A percentile compares a stretch with the other conserved stretches of the same genome.
These are phyloP conservation scores for Wickerhamomyces alni DNA, from an alignment of 805 yeast genomes.

Conservation along the genomic window DNA sequence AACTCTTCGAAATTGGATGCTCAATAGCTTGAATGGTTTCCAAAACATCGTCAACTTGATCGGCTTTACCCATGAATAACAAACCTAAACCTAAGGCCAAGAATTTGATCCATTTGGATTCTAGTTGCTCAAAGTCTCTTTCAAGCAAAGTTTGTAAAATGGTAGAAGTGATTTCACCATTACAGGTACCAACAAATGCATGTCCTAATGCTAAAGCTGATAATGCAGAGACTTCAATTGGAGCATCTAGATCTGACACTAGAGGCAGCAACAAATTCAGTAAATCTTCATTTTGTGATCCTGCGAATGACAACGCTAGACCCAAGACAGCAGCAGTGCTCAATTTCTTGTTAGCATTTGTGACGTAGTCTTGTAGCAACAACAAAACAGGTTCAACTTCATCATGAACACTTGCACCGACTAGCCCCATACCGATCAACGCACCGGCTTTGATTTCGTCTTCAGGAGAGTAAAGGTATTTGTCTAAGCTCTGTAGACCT, in stretches of 20 bases:
- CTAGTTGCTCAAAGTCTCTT: slow-evolving; percentile 69
- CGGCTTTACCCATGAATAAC: slow-evolving; percentile 88
- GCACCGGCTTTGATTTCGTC: slow-evolving; percentile 95
- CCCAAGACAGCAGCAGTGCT: slow-evolving; percentile 85
- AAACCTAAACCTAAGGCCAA: slow-evolving; percentile 90
- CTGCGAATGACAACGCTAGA: slow-evolving; percentile 91
- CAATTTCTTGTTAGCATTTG: slow-evolving; percentile 54
- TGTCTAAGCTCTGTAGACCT: slow-evolving; percentile 86
- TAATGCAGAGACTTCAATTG: slow-evolving; percentile 75
- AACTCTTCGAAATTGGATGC: slow-evolving; percentile 85
- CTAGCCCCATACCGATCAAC: slow-evolving; percentile 87
- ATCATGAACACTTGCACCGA: slow-evolving; percentile 89
- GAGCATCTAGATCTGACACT: slow-evolving; percentile 66
- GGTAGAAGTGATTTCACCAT: slow-evolving; percentile 91
- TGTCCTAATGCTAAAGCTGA: slow-evolving; percentile 93
- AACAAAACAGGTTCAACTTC: slow-evolving; percentile 92
- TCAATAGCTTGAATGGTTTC: slow-evolving; percentile 94
- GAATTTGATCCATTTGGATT: slow-evolving; percentile 83
- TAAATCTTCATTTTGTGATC: slow-evolving; percentile 83
- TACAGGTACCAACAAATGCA: slow-evolving; percentile 90
- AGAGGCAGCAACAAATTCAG: slow-evolving; percentile 73
- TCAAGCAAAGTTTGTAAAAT: slow-evolving; percentile 87
- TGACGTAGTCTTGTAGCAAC: slow-evolving; percentile 75
- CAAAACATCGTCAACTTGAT: slow-evolving; percentile 87
- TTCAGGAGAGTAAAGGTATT: slow-evolving; percentile 79